A percentile compares a stretch with the other conserved stretches of the same genome.
Evolutionary conservation across 2,329 filamentous ascomycete species (phyloP).

Genomic region (Calonectria honghensis): DNA sequence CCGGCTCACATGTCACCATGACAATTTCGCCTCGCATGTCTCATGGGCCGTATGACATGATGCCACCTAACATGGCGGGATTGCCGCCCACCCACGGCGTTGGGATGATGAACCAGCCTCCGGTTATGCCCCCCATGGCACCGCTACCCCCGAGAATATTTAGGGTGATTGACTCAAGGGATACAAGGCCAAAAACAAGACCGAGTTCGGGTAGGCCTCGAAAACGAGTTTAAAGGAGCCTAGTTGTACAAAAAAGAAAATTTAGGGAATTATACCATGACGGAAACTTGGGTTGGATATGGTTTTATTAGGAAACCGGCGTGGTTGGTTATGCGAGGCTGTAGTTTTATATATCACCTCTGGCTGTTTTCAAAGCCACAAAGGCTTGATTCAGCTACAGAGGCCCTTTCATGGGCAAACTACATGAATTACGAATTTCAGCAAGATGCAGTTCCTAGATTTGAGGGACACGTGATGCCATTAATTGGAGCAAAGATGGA

Average conservation of each 20-base stretch:
- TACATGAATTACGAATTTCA: slow-evolving; percentile 7
- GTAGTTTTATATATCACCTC: not conserved
- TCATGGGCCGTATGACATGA: slow-evolving; percentile 15
- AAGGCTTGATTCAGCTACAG: not conserved
- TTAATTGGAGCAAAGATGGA: not conserved
- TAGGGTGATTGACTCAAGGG: slow-evolving; percentile 28
- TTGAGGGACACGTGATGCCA: not conserved
- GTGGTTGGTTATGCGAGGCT: not conserved
- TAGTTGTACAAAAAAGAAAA: not conserved
- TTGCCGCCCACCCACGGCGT: slow-evolving; percentile 20
- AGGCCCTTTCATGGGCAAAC: not conserved
- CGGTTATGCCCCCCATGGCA: slow-evolving; percentile 36
- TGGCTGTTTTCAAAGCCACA: not conserved
- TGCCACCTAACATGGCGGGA: slow-evolving; percentile 18
- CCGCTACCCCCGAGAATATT: slow-evolving; percentile 37
- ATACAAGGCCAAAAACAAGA: slow-evolving; percentile 36
- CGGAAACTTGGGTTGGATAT: not conserved
- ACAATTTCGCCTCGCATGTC: slow-evolving; percentile 30
- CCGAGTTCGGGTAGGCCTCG: slow-evolving; percentile 37
- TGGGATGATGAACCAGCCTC: slow-evolving; percentile 27
- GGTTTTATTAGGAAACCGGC: not conserved
- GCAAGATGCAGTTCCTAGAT: not conserved
- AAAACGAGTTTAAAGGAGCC: slow-evolving; percentile 10
- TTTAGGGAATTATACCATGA: slow-evolving; percentile 5
- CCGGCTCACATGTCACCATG: slow-evolving; percentile 40